Evolutionary conservation across 306 rosid species (phyloP).

Genomic region (Prunus mume): DNA sequence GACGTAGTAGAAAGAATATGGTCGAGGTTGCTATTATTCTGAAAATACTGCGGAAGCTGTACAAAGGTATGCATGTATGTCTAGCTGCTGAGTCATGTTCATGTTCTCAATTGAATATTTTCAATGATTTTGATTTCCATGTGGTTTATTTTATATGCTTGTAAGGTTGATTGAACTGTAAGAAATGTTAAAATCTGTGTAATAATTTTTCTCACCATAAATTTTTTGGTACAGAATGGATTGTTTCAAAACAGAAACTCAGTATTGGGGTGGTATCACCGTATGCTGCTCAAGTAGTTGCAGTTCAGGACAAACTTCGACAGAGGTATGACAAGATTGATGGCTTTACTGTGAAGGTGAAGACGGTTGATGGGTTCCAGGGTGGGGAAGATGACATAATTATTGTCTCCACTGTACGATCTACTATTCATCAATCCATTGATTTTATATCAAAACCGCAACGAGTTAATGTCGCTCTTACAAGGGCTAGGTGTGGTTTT

Average conservation of each 20-base stretch:
- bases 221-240: slow-evolving; percentile 41
- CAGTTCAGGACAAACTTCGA: slow-evolving; percentile 50
- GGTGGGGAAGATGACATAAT: slow-evolving; percentile 79
- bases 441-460: slow-evolving; percentile 49
- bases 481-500: slow-evolving; percentile 67
- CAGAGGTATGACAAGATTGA: slow-evolving; percentile 29
- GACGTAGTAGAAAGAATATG: slow-evolving; percentile 61
- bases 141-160: not conserved
- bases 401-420: slow-evolving; percentile 67
- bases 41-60: slow-evolving; percentile 47
- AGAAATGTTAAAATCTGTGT: not conserved
- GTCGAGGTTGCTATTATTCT: slow-evolving; percentile 58
- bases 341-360: slow-evolving; percentile 63
- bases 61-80: slow-evolving; percentile 51
- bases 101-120: not conserved
- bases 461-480: slow-evolving; percentile 76
- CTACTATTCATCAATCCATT: slow-evolving; percentile 35
- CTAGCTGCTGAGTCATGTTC: not conserved
- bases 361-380: slow-evolving; percentile 76
- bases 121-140: not conserved
- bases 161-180: not conserved
- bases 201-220: not conserved
- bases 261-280: slow-evolving; percentile 73
- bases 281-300: slow-evolving; percentile 70
- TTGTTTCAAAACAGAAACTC: slow-evolving; percentile 31